These are phyloP conservation scores for Elaeis guineensis DNA, from an alignment of 176 grass and related monocot genomes.

Conservation along the genomic window DNA sequence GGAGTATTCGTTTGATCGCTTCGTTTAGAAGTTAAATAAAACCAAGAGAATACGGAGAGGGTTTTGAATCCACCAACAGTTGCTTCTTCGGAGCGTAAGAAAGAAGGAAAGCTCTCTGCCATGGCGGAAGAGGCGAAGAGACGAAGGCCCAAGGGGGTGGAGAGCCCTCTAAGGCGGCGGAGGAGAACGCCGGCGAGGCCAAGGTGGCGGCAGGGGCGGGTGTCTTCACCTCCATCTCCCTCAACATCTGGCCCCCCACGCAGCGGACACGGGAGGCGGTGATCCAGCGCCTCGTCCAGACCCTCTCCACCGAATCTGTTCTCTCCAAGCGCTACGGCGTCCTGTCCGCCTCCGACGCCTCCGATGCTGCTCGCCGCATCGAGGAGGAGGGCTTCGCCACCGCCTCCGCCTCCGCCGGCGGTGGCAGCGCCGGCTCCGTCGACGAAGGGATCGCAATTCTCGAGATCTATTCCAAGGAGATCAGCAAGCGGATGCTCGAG, in stretches of 20 bases:
- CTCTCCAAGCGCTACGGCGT: conserved; percentile 67
- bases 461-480: conserved; percentile 79
- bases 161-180: conserved; percentile 1
- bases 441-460: conserved; percentile 80
- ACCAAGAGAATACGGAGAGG: no score
- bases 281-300: conserved; percentile 70
- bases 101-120: background rate
- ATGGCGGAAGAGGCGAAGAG: conserved; percentile 56
- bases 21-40: no score
- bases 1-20: no score
- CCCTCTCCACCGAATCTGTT: conserved; percentile 43
- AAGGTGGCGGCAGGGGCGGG: conserved; percentile 13
- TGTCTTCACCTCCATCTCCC: conserved; percentile 20
- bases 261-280: conserved; percentile 95
- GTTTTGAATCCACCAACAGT: background rate
- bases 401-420: conserved; percentile 7
- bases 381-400: conserved; percentile 64
- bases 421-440: conserved; percentile 18
- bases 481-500: conserved; percentile 64
- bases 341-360: conserved; percentile 46
- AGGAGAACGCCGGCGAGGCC: background rate
- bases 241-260: conserved; percentile 84
- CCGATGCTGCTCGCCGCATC: conserved; percentile 35
- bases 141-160: conserved; percentile 10
- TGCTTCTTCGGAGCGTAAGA: background rate